phyloP scores from a whole-genome alignment of 176 grass and related monocot species.

The Carex scoparia region DNA sequence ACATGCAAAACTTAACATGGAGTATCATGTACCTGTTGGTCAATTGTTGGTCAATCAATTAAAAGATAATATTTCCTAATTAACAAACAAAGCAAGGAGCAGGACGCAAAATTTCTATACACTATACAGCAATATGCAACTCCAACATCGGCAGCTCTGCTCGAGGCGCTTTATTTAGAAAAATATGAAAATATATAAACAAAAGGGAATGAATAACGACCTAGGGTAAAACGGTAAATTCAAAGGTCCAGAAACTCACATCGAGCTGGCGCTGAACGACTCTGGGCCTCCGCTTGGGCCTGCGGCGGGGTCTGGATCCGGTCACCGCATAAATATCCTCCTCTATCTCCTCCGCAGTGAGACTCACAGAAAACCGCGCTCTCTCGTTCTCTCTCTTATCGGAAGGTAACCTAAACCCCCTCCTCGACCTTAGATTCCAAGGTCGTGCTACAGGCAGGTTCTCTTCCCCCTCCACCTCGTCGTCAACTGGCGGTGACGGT shows the following conservation, averaged over 20 bases:
- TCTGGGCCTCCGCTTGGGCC: slow-evolving; percentile 72
- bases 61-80: neutral
- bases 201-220: neutral
- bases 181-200: slow-evolving; percentile 7
- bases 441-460: slow-evolving; percentile 25
- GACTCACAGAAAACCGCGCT: slow-evolving; percentile 44
- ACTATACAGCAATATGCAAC: neutral
- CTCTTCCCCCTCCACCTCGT: neutral
- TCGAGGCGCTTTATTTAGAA: neutral
- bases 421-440: slow-evolving; percentile 74
- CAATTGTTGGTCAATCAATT: neutral
- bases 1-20: neutral
- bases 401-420: neutral
- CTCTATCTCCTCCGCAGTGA: slow-evolving; percentile 80
- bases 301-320: slow-evolving; percentile 72
- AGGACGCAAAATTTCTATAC: neutral
- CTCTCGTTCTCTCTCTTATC: slow-evolving; percentile 21
- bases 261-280: slow-evolving; percentile 82
- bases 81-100: neutral
- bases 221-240: slow-evolving; percentile 21
- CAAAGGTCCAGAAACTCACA: slow-evolving; percentile 50
- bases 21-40: neutral
- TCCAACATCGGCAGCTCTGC: too few species aligned
- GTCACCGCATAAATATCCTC: slow-evolving; percentile 96
- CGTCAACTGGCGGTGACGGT: neutral